phyloP scores from a whole-genome alignment of 2,329 filamentous ascomycete genomes.

The Ophiostoma triangulosporum region DNA sequence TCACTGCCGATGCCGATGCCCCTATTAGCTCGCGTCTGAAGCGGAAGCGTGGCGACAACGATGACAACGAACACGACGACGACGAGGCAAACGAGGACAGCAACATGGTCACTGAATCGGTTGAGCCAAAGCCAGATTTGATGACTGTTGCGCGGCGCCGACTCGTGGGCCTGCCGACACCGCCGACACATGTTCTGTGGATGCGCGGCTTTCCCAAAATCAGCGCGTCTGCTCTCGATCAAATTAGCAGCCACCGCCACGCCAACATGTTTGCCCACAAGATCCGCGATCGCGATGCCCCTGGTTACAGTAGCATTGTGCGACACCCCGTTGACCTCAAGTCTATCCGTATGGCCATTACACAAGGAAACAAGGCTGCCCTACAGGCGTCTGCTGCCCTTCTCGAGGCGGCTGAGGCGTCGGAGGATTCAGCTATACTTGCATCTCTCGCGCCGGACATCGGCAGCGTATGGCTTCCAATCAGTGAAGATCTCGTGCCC shows the following conservation, averaged over 20 bases:
- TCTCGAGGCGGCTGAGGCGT: conserved; percentile 40
- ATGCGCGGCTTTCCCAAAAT: conserved; percentile 65
- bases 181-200: conserved; percentile 57
- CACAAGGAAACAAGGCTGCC: conserved; percentile 55
- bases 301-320: conserved; percentile 62
- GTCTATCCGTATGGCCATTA: conserved; percentile 61
- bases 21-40: conserved; percentile 26
- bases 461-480: conserved; percentile 49
- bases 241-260: conserved; percentile 62
- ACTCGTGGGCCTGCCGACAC: conserved; percentile 28
- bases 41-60: conserved; percentile 41
- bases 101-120: neutral
- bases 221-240: conserved; percentile 58
- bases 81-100: neutral
- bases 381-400: conserved; percentile 47
- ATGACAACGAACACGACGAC: conserved; percentile 19
- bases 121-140: conserved; percentile 1
- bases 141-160: conserved; percentile 13
- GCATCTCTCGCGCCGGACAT: conserved; percentile 21
- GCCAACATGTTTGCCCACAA: conserved; percentile 69
- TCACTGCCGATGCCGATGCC: conserved; percentile 19
- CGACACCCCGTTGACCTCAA: conserved; percentile 66
- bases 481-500: conserved; percentile 64
- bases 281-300: conserved; percentile 60
- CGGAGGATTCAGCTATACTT: neutral